Percentiles rank a stretch among this genome's conserved stretches.
These are phyloP conservation scores for Acer negundo DNA, from an alignment of 345 rosid species.

Conservation along the genomic window DNA sequence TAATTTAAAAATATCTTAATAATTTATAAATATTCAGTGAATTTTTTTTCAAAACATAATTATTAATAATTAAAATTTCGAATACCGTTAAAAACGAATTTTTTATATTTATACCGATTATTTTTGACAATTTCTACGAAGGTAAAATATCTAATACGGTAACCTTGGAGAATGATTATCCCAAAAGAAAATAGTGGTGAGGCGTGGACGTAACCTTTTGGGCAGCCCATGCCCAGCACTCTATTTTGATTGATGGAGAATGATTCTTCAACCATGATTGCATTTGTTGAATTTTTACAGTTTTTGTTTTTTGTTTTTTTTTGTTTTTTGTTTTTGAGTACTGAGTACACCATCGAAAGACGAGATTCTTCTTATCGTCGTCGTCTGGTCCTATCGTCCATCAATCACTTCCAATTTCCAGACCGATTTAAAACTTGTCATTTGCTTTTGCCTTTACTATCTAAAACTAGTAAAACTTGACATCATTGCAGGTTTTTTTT, in stretches of 20 bases:
- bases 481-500: not conserved
- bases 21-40: too few species aligned
- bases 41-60: too few species aligned
- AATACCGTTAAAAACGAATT: too few species aligned
- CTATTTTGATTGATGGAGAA: not conserved
- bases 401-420: slow-evolving; percentile 3
- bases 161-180: too few species aligned
- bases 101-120: too few species aligned
- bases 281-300: not conserved
- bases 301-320: not conserved
- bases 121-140: too few species aligned
- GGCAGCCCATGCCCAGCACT: not conserved
- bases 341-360: not conserved
- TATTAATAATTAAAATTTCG: too few species aligned
- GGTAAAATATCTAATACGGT: too few species aligned
- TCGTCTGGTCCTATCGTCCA: not conserved
- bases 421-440: not conserved
- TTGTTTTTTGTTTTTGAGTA: too few species aligned
- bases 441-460: not conserved
- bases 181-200: not conserved
- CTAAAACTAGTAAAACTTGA: not conserved
- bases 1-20: too few species aligned
- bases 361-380: not conserved
- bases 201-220: not conserved
- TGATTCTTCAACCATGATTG: not conserved